Percentiles rank a stretch among this genome's conserved stretches.
These are phyloP conservation scores for Phialocephala subalpina DNA, from an alignment of 2,329 filamentous ascomycete genomes.

Conservation along the genomic window DNA sequence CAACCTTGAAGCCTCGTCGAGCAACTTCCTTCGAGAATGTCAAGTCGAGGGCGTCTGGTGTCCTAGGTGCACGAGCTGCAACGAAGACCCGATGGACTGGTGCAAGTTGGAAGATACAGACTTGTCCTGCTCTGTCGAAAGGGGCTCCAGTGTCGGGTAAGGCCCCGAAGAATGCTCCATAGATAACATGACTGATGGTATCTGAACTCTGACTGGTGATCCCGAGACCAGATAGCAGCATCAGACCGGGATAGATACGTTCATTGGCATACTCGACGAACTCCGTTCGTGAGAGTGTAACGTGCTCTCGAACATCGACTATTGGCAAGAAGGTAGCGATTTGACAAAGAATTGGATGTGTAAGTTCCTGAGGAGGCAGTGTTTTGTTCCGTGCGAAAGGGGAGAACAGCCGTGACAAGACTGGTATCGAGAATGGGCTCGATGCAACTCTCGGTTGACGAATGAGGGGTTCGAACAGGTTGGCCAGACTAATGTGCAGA, in stretches of 20 bases:
- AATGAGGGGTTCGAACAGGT: background rate
- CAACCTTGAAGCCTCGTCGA: constrained; percentile 6
- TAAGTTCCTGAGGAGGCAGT: background rate
- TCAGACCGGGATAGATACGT: background rate
- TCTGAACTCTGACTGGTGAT: constrained; percentile 4
- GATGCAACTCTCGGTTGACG: background rate
- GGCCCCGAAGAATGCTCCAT: constrained; percentile 2
- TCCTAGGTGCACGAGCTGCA: background rate
- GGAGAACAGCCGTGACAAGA: background rate
- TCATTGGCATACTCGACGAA: constrained; percentile 3
- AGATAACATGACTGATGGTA: background rate
- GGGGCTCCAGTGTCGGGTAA: background rate
- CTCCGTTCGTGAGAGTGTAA: background rate
- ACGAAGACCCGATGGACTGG: constrained; percentile 9
- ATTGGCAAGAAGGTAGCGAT: background rate
- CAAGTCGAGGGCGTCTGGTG: background rate
- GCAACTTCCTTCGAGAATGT: constrained; percentile 8
- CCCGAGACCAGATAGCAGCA: background rate
- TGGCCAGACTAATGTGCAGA: background rate
- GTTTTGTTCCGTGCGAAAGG: background rate
- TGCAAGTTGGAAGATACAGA: constrained; percentile 7
- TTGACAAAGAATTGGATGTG: constrained; percentile 5
- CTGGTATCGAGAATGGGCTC: background rate
- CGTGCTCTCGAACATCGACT: constrained; percentile 1
- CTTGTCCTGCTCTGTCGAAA: constrained; percentile 2